Conservation (phyloP, 176 grass and related monocot genomes). For the Eragrostis curvula region DNA sequence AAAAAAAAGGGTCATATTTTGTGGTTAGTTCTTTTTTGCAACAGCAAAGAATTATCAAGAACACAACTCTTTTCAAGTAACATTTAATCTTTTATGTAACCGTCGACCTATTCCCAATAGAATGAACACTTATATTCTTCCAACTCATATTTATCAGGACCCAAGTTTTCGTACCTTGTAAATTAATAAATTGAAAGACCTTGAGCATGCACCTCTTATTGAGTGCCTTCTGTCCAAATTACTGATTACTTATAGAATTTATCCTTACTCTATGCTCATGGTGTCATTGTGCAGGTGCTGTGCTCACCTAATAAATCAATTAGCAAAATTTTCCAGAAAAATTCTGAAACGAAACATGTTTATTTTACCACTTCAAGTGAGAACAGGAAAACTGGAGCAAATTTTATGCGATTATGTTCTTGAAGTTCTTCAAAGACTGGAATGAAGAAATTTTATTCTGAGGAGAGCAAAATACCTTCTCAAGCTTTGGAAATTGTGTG, state of each 20-base stretch:
- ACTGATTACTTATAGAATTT: conserved; percentile 1
- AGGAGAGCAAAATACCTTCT: conserved; percentile 57
- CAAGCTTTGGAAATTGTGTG: conserved; percentile 75
- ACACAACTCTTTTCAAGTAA: not conserved
- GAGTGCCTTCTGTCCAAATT: not conserved
- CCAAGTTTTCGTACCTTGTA: not conserved
- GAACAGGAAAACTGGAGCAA: not conserved
- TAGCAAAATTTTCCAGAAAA: not conserved
- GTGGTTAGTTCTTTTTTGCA: not conserved
- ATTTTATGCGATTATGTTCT: conserved; percentile 3
- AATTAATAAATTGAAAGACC: not conserved
- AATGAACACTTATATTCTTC: no score
- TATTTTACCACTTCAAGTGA: not conserved
- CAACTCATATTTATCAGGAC: not conserved
- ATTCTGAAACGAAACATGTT: not conserved
- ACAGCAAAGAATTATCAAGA: not conserved
- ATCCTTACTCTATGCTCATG: not conserved
- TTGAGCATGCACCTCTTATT: not conserved
- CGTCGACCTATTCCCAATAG: no score
- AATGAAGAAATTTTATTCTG: not conserved
- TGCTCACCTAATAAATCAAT: not conserved
- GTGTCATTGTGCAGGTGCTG: not conserved
- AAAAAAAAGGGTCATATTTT: not conserved
- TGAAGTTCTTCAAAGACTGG: conserved; percentile 5
- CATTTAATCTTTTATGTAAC: not conserved